These are phyloP conservation scores for Lolium perenne DNA, from an alignment of 176 grass and related monocot species.

Conservation along the genomic window DNA sequence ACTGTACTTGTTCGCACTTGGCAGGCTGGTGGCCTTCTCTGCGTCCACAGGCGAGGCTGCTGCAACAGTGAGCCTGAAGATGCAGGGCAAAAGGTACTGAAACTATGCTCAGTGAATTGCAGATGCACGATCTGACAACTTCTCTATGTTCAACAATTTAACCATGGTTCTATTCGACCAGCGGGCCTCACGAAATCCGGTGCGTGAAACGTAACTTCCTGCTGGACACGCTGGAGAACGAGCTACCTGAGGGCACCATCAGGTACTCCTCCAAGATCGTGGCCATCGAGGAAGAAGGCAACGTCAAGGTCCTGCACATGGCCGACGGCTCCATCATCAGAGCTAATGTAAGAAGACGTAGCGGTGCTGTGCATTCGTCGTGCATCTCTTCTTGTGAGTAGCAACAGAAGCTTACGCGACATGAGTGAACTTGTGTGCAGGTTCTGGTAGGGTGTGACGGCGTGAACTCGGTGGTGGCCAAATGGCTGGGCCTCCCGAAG, in stretches of 20 bases:
- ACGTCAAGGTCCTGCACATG: slow-evolving; percentile 62
- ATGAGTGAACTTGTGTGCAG: slow-evolving; percentile 23
- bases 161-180: not conserved
- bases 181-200: slow-evolving; percentile 63
- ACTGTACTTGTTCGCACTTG: too few species aligned
- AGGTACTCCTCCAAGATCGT: slow-evolving; percentile 80
- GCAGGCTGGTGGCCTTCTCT: slow-evolving; percentile 47
- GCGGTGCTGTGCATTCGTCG: too few species aligned
- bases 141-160: not conserved
- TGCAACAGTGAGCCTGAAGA: slow-evolving; percentile 43
- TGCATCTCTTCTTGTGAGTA: not conserved
- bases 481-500: slow-evolving; percentile 51
- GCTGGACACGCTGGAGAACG: slow-evolving; percentile 56
- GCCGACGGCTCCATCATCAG: slow-evolving; percentile 69
- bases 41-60: slow-evolving; percentile 48
- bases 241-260: slow-evolving; percentile 68
- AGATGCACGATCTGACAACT: not conserved
- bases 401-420: not conserved
- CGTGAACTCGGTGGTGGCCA: slow-evolving; percentile 65
- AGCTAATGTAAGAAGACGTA: slow-evolving; percentile 59
- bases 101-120: not conserved
- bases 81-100: slow-evolving; percentile 48
- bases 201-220: slow-evolving; percentile 70
- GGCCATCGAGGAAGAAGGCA: slow-evolving; percentile 58
- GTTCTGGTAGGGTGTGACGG: slow-evolving; percentile 62